phyloP scores from a whole-genome alignment of 345 rosid genomes.

The Gossypium anomalum region DNA sequence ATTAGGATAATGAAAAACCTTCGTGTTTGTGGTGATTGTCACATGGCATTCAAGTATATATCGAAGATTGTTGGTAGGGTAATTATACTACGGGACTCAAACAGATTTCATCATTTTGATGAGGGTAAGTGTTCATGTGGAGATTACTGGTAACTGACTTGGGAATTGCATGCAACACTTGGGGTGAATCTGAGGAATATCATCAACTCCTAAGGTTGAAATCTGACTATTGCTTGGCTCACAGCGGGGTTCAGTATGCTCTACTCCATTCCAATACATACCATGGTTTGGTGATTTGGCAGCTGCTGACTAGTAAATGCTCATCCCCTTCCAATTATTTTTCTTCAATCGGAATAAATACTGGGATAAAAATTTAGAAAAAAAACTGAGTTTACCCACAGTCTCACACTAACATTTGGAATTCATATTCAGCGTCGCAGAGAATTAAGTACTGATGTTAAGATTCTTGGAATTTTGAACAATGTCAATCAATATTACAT shows the following conservation, averaged over 20 bases:
- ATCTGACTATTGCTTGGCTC: background rate
- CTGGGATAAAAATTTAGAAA: no score
- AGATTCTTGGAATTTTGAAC: background rate
- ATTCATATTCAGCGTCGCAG: background rate
- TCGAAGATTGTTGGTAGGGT: conserved; percentile 57
- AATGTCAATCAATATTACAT: background rate
- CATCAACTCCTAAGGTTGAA: background rate
- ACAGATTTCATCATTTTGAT: conserved; percentile 85
- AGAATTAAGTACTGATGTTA: background rate
- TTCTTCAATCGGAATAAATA: no score
- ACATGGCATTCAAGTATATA: conserved; percentile 72
- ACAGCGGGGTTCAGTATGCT: background rate
- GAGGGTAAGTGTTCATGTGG: conserved; percentile 72
- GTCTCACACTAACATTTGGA: background rate
- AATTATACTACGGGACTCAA: conserved; percentile 74
- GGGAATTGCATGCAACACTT: background rate
- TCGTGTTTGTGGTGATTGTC: conserved; percentile 82
- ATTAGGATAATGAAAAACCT: conserved; percentile 95
- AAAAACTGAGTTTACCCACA: no score
- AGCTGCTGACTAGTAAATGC: no score
- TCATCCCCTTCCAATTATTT: no score
- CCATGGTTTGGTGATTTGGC: no score
- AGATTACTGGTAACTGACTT: conserved; percentile 65
- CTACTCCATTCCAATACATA: background rate
- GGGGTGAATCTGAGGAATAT: background rate